Evolutionary conservation across 139 green algal genomes (phyloP).

Genomic region (Marvania coccoides): DNA sequence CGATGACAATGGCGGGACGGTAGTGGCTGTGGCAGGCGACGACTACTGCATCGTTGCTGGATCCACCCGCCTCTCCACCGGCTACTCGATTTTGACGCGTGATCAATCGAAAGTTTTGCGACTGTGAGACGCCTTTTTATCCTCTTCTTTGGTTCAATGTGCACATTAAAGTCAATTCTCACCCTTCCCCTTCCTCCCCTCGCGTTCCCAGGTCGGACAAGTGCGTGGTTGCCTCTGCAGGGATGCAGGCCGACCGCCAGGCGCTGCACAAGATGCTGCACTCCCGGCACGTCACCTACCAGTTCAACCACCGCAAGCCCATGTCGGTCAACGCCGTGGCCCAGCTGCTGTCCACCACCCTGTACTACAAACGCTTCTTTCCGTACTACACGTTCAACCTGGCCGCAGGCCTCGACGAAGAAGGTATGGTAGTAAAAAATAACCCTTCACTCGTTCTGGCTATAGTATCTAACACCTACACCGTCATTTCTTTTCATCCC

Average conservation of each 20-base stretch:
- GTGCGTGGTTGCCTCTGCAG: constrained; percentile 76
- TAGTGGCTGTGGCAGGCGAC: constrained; percentile 84
- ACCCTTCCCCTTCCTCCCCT: not conserved
- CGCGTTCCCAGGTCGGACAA: constrained; percentile 57
- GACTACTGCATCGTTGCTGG: constrained; percentile 95
- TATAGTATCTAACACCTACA: too few species aligned
- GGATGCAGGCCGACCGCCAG: constrained; percentile 84
- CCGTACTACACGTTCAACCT: constrained; percentile 99
- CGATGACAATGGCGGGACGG: constrained; percentile 60
- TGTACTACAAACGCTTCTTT: constrained; percentile 98
- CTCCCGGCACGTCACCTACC: constrained; percentile 68
- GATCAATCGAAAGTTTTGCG: constrained; percentile 72
- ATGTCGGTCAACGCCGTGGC: constrained; percentile 84
- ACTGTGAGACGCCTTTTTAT: constrained; percentile 53
- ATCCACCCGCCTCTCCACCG: constrained; percentile 88
- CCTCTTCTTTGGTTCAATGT: not conserved
- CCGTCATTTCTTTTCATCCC: not conserved
- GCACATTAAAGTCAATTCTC: not conserved
- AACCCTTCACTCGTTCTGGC: too few species aligned
- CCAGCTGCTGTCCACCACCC: constrained; percentile 95
- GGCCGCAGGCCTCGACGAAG: constrained; percentile 80
- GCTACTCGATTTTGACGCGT: constrained; percentile 92
- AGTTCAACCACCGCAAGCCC: constrained; percentile 68
- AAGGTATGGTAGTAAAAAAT: constrained; percentile 49
- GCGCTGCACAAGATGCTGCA: constrained; percentile 90